Percentiles rank a stretch among this genome's conserved stretches.
phyloP scores from a whole-genome alignment of 179 eudicot genomes.

The Heliamphora pulchella region DNA sequence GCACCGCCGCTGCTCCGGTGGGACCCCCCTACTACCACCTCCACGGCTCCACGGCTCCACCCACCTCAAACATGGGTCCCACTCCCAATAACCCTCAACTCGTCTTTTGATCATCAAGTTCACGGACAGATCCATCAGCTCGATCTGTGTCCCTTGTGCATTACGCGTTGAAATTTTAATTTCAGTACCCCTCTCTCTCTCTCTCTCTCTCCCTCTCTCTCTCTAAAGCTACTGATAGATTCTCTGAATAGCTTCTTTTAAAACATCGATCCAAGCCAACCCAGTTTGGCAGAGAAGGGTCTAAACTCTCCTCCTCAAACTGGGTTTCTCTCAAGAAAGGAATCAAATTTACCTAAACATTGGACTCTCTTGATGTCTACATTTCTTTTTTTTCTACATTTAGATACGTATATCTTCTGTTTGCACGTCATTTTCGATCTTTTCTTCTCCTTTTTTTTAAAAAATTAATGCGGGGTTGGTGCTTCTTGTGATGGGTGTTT shows the following conservation, averaged over 20 bases:
- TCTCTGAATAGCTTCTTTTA: conserved; percentile 5
- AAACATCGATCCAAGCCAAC: conserved; percentile 13
- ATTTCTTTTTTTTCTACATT: background rate
- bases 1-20: too few species aligned
- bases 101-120: background rate
- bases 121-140: conserved; percentile 14
- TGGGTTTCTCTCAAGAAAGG: conserved; percentile 28
- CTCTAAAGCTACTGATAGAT: conserved; percentile 1
- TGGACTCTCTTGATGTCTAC: background rate
- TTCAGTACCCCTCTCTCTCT: background rate
- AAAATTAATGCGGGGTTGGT: conserved; percentile 10
- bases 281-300: conserved; percentile 17
- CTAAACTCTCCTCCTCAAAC: conserved; percentile 1
- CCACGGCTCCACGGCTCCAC: too few species aligned
- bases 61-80: conserved; percentile 8
- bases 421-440: conserved; percentile 14
- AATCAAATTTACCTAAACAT: conserved; percentile 12
- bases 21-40: too few species aligned
- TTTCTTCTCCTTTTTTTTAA: background rate
- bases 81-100: background rate
- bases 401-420: background rate
- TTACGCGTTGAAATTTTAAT: conserved; percentile 23
- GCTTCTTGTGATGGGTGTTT: conserved; percentile 20
- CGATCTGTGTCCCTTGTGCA: conserved; percentile 23
- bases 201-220: background rate